Base-by-base conservation (phyloP, 345 rosid genomes). In the Pseudoturritis turrita region DNA sequence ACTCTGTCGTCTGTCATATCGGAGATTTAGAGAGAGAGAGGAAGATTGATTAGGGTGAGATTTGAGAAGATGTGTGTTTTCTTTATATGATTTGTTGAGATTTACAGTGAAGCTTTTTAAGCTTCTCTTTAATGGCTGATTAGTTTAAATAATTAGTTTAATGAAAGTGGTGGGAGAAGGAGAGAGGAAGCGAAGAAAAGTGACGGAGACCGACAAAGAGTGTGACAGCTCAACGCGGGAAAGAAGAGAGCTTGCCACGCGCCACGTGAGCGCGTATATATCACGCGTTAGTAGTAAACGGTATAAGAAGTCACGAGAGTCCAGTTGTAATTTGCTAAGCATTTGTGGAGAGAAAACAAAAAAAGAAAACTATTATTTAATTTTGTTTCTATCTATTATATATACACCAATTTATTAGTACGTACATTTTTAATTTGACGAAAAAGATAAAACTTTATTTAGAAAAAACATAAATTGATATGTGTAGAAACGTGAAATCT, bases 1-100 rank as follows among this genome's bases (percentile, higher is more conserved):
- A 88, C 83, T 72, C 68, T 83, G 62, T 90, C 97, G 75, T 73
- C 81, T 5, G 86, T 45, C 92, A 87, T 93, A 68, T 54, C 23
- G 39, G 19, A 41, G 65, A 62, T 35, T 9, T 5, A 18, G 51
- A 50, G 73, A 55, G 76, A 39, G 45, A 26, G 29, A 11, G 25
- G 8, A 26, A 23, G 1, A 35, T 25, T 49, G 69, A 39, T 37
- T 4, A 65, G 41, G 71, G 65, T 72, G 31, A 47, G 71, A 57
- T 43, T 40, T 4, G n/a, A 3, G 56, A 9, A 67, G 50, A 52
- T 4, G 36, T 17, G 49, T 41, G 68, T 35, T 6, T 10, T 15
- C 17, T 52, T 61, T 68, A 68, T 35, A 68, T 29, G 33, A 6
- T 29, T 29, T 41, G 15, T 39, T 5, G 36, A 53, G 56, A 45